Conservation (phyloP, 805 yeast genomes). For the Wilhelminamyces savonicus region DNA sequence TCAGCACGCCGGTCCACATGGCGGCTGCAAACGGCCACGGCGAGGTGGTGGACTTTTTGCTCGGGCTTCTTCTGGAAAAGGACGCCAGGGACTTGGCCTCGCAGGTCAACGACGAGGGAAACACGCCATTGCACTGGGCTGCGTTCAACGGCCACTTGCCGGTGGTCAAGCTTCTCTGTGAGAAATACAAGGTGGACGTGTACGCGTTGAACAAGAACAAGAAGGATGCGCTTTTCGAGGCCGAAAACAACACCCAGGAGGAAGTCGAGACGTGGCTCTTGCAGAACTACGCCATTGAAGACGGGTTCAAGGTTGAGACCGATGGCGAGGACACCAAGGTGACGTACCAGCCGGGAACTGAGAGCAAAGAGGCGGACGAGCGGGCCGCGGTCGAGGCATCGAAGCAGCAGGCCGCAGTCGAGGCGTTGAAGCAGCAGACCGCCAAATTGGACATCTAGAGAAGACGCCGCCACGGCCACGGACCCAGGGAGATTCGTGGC, state of each 20-base stretch:
- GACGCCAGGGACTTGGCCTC: conserved; percentile 34
- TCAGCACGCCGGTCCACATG: conserved; percentile 83
- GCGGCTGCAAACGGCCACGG: conserved; percentile 93
- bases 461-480: no score
- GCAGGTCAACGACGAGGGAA: conserved; percentile 67
- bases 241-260: conserved; percentile 70
- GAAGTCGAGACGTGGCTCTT: conserved; percentile 76
- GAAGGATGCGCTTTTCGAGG: conserved; percentile 85
- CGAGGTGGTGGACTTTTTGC: conserved; percentile 56
- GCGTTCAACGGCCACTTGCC: conserved; percentile 78
- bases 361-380: conserved; percentile 36
- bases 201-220: conserved; percentile 66
- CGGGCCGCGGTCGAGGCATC: conserved; percentile 20
- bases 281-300: conserved; percentile 63
- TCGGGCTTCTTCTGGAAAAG: conserved; percentile 40
- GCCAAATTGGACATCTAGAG: conserved; percentile 18
- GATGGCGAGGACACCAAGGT: conserved; percentile 36
- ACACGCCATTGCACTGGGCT: conserved; percentile 97
- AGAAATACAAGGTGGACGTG: conserved; percentile 73
- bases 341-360: conserved; percentile 38
- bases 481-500: no score
- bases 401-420: conserved; percentile 2
- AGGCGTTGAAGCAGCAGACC: conserved; percentile 22
- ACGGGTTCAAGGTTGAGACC: conserved; percentile 40
- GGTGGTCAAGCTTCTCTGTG: conserved; percentile 64